Evolutionary conservation across 768 basidiomycete genomes (phyloP).

Genomic region (Mycena leptocephala): DNA sequence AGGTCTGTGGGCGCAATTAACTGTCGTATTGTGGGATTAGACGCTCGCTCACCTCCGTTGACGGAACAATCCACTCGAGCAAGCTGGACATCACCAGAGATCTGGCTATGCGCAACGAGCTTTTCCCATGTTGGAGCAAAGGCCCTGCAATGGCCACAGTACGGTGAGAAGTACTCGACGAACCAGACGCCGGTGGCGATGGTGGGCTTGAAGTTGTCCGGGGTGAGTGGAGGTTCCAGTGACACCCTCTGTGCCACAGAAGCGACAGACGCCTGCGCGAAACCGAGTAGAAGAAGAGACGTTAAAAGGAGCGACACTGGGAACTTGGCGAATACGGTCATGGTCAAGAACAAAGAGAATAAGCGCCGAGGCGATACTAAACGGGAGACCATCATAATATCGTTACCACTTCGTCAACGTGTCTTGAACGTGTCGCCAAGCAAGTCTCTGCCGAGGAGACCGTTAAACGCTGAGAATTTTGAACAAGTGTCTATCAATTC

Average conservation of each 20-base stretch:
- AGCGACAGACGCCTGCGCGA: slow-evolving; percentile 21
- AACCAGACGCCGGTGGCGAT: slow-evolving; percentile 79
- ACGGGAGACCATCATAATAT: no score
- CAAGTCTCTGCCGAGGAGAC: no score
- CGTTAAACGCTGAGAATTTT: no score
- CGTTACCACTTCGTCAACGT: no score
- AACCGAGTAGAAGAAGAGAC: not conserved
- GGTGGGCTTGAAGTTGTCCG: slow-evolving; percentile 70
- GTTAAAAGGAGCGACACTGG: slow-evolving; percentile 28
- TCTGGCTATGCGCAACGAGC: slow-evolving; percentile 69
- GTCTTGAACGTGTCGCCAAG: no score
- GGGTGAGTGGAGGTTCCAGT: slow-evolving; percentile 58
- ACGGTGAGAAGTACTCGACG: slow-evolving; percentile 91
- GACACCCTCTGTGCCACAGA: slow-evolving; percentile 26
- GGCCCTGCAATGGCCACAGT: slow-evolving; percentile 83
- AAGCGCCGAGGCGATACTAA: no score
- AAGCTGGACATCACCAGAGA: slow-evolving; percentile 66
- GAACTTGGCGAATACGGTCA: slow-evolving; percentile 16
- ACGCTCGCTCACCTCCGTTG: slow-evolving; percentile 76
- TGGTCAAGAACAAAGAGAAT: not conserved
- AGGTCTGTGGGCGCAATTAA: slow-evolving; percentile 62
- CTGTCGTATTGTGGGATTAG: slow-evolving; percentile 45
- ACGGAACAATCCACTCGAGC: slow-evolving; percentile 90
- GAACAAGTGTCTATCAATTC: no score
- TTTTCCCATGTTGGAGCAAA: slow-evolving; percentile 91